Conservation (phyloP, 805 yeast species). For the Barnettozyma wickerhamii region DNA sequence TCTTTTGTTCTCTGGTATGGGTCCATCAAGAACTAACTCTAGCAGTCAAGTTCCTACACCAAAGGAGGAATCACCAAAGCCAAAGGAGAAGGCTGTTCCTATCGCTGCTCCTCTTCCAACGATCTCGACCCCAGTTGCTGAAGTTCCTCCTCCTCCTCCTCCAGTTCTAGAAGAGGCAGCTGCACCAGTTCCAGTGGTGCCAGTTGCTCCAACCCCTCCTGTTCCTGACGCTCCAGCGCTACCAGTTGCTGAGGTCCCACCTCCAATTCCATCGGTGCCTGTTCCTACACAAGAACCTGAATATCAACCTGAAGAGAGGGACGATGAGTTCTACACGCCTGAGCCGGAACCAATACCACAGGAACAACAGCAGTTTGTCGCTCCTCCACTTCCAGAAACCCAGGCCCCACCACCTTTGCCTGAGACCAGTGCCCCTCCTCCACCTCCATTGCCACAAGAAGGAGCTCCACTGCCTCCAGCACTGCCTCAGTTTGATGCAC, state of each 20-base stretch:
- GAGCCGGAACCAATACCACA: conserved; percentile 3
- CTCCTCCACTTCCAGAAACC: conserved; percentile 26
- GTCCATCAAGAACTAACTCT: conserved; percentile 20
- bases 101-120: conserved; percentile 27
- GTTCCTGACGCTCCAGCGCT: conserved; percentile 1
- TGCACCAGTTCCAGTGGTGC: conserved; percentile 10
- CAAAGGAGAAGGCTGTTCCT: conserved; percentile 26
- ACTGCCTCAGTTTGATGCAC: conserved; percentile 20
- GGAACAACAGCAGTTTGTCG: conserved; percentile 11
- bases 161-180: conserved; percentile 15
- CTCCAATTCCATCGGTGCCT: too few species aligned
- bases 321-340: conserved; percentile 5
- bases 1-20: conserved; percentile 24
- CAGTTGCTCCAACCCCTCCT: conserved; percentile 29
- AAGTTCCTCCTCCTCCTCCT: conserved; percentile 21
- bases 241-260: conserved; percentile 26
- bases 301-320: conserved; percentile 1
- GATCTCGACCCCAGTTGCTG: conserved; percentile 18
- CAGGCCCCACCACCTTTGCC: conserved; percentile 29
- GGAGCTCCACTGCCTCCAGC: conserved; percentile 24
- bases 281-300: conserved; percentile 19
- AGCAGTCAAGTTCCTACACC: conserved; percentile 18
- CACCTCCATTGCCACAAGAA: conserved; percentile 17
- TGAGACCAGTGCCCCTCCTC: conserved; percentile 22
- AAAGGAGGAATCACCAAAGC: conserved; percentile 16